phyloP scores from a whole-genome alignment of 495 filamentous ascomycete genomes.

The Neurospora tetrasperma region DNA sequence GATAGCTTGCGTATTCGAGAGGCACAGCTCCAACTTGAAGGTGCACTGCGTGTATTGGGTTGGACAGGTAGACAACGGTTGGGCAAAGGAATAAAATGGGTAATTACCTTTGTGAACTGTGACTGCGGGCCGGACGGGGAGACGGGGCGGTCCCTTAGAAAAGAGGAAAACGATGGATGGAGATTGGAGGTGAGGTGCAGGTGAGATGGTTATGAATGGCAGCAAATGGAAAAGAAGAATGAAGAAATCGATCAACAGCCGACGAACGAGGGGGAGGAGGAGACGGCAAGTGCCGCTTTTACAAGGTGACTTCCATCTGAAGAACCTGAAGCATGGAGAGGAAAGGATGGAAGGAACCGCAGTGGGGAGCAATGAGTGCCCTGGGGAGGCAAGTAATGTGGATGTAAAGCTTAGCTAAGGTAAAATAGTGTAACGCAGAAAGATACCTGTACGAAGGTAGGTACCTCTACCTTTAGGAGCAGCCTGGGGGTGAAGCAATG shows the following conservation, averaged over 20 bases:
- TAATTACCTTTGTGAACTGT: not conserved
- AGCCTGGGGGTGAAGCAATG: not conserved
- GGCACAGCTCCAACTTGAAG: not conserved
- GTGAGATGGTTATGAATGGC: not conserved
- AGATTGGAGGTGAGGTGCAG: not conserved
- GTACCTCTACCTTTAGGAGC: too few relatives aligned
- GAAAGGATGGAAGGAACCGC: not conserved
- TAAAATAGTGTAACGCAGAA: not conserved
- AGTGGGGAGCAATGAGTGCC: not conserved
- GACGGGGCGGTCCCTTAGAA: not conserved
- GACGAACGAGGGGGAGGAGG: not conserved
- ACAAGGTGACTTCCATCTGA: not conserved
- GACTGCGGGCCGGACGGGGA: not conserved
- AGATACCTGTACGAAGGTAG: not conserved
- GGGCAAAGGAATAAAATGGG: not conserved
- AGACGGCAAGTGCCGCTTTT: not conserved
- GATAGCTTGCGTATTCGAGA: not conserved
- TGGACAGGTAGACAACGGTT: not conserved
- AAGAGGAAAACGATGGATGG: not conserved
- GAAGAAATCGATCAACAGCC: not conserved
- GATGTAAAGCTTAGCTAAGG: not conserved
- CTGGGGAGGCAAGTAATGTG: not conserved
- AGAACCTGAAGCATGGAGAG: not conserved
- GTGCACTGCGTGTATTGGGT: not conserved
- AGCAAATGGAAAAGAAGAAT: not conserved